Evolutionary conservation across 2,329 filamentous ascomycete species (phyloP), one percentile per base, ranked within the genome.

Genomic region (Podosphaera xanthii): DNA sequence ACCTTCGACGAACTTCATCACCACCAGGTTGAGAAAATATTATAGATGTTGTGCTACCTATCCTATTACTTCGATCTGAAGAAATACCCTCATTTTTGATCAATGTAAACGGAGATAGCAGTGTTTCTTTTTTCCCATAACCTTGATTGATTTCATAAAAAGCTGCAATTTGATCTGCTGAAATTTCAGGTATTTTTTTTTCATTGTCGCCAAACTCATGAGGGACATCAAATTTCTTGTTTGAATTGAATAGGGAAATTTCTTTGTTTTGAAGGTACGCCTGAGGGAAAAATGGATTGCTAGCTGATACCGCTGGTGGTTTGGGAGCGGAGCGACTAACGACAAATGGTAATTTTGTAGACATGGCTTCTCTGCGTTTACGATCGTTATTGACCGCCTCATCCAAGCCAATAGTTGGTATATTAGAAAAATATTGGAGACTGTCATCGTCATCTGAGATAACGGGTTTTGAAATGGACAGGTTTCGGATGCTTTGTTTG

Each of bases 341-440:
- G 14, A 65, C 59, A 30, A 68, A 62, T 42, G 59, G 62, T 6
- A 64, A 61, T 58, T 63, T 65, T 2, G 61, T 64, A 30, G 60
- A 59, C 14, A 63, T 64, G 38, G 48, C 65, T 50, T 66, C 63
- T 44, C 68, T 64, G 34, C 68, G 62, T 55, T 66, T 62, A 6
- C 66, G 62, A 56, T 70, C 68, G 50, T 67, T 69, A 14, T 53
- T 59, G 57, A 64, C 63, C 2, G 68, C 68, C 10, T 65, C 67
- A 33, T 63, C 62, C 46, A 70, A 63, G 60, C 69, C 68, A 33
- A 69, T 65, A 1, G 68, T 69, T 35, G 62, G 63, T n/a, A 70
- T 67, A 59, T 62, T 63, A 10, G 66, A 60, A 52, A 67, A 67
- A 9, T 63, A 62, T 35, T 64, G 61, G 10, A 61, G 33, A 34